Evolutionary conservation across 768 basidiomycete genomes (phyloP).

Genomic region (Termitomyces titanicus): DNA sequence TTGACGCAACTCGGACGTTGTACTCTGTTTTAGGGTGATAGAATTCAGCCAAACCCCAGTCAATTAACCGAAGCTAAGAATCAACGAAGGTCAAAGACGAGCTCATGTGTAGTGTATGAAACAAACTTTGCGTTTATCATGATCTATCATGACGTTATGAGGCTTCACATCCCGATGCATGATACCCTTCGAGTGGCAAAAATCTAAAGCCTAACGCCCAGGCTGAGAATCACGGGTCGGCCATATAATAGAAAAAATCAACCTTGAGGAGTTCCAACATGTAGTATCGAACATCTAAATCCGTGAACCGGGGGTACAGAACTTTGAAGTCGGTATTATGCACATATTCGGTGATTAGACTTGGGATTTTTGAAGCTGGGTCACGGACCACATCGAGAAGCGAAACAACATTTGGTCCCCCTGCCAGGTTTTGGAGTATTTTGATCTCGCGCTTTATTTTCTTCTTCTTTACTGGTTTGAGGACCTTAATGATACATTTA

Average conservation of each 20-base stretch:
- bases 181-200: conserved; percentile 97
- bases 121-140: conserved; percentile 87
- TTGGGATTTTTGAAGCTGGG: conserved; percentile 94
- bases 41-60: conserved; percentile 99
- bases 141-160: conserved; percentile 99
- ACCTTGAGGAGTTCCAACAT: conserved; percentile 96
- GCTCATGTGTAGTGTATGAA: neutral
- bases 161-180: conserved; percentile 99
- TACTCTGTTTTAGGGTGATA: conserved; percentile 98
- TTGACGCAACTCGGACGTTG: conserved; percentile 94
- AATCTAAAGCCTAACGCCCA: conserved; percentile 77
- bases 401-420: conserved; percentile 92
- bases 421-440: conserved; percentile 93
- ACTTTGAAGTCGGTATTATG: conserved; percentile 98
- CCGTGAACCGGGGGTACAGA: conserved; percentile 92
- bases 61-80: conserved; percentile 84
- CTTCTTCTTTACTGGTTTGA: conserved; percentile 99
- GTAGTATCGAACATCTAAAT: conserved; percentile 94
- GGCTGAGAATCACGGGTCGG: conserved; percentile 7
- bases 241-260: conserved; percentile 9
- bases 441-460: conserved; percentile 99
- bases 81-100: conserved; percentile 7
- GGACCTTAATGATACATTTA: conserved; percentile 97
- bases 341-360: conserved; percentile 95
- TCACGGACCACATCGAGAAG: conserved; percentile 95